Conservation (phyloP, 345 rosid genomes). For the Barbarea vulgaris region DNA sequence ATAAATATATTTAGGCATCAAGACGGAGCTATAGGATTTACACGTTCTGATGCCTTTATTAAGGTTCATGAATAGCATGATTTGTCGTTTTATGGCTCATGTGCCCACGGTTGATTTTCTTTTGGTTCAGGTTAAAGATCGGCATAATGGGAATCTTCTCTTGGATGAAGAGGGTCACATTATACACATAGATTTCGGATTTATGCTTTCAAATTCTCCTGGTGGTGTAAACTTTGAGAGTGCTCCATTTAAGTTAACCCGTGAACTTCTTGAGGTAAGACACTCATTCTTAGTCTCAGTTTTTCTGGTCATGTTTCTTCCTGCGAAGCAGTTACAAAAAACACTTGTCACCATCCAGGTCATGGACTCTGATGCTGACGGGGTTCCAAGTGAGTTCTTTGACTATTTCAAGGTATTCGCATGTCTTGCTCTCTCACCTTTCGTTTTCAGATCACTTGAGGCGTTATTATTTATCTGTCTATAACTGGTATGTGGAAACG, state of each 20-base stretch:
- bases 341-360: slow-evolving; percentile 53
- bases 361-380: slow-evolving; percentile 99
- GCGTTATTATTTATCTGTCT: background rate
- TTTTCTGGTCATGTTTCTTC: slow-evolving; percentile 25
- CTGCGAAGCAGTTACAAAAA: background rate
- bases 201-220: slow-evolving; percentile 99
- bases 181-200: slow-evolving; percentile 98
- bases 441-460: background rate
- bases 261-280: slow-evolving; percentile 96
- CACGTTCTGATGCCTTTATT: background rate
- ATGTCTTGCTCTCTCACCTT: slow-evolving; percentile 17
- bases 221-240: slow-evolving; percentile 99
- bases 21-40: background rate
- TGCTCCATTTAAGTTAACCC: slow-evolving; percentile 98
- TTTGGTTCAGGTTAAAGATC: slow-evolving; percentile 75
- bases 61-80: background rate
- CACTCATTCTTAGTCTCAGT: background rate
- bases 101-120: slow-evolving; percentile 13
- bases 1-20: slow-evolving; percentile 9
- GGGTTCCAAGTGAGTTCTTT: slow-evolving; percentile 98
- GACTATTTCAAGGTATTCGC: slow-evolving; percentile 90
- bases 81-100: background rate
- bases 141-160: slow-evolving; percentile 95
- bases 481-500: background rate
- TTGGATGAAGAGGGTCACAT: slow-evolving; percentile 98